Evolutionary conservation across 495 filamentous ascomycete genomes (phyloP), one percentile per base, ranked within the genome.

Genomic region (Neurospora sp.): DNA sequence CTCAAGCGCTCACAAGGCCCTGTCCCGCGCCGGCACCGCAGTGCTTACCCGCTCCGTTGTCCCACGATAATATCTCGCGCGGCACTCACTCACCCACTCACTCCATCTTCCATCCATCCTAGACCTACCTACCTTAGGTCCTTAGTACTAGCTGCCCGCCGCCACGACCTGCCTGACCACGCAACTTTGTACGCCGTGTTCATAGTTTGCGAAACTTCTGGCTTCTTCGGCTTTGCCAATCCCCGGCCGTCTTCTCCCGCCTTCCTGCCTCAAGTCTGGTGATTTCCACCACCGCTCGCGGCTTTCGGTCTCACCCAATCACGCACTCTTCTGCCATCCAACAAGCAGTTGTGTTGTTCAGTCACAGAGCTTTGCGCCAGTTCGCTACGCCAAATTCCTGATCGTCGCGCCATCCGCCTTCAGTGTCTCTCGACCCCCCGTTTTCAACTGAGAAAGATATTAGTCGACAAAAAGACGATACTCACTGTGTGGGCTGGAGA

Each of bases 61-160:
- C 70, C 72, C 69, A 78, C 77, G 72, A 77, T 69, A 74, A 75
- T 74, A 74, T 71, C 71, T 74, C 72, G 74, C 75, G 14, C 54
- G 54, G 14, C 37, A 38, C 37, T 38, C 37, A 38, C 37, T 11
- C 54, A 35, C 54, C 16, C 54, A 9, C 27, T 27, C 27, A 27
- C 54, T 35, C 27, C 54, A 35, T 35, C 11, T 66, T 66, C 14
- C 37, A 38, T 38, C 23, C 3, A 27, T 27, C 48, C 14, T 9
- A 62, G 54, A 62, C 23, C 27, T 62, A 62, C 20, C 10, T 54
- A 54, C 10, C 20, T 14, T 54, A 6, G 46, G 46, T 54, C 23
- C 5, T 14, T 27, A 27, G 46, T 54, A 14, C 46, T 54, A 35
- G 54, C 23, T 62, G 23, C 54, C 20, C 20, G 20, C 46, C 20